Percentiles rank a stretch among this genome's conserved stretches.
phyloP scores from a whole-genome alignment of 495 filamentous ascomycete genomes.

The Aspergillus mulundensis region DNA sequence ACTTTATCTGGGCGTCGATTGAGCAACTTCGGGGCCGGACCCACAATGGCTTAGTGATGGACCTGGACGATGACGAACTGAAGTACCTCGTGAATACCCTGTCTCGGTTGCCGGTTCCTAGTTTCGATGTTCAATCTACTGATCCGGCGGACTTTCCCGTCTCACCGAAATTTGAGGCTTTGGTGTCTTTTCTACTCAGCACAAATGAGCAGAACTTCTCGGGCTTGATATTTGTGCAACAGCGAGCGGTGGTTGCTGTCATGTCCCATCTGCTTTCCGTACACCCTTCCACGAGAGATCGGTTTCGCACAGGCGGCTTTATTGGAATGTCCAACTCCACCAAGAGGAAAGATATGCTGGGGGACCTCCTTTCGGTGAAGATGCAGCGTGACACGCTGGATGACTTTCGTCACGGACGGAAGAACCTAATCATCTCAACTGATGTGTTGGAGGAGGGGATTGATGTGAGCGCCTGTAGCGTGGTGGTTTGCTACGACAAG shows the following conservation, averaged over 20 bases:
- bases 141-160: slow-evolving; percentile 20
- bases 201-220: slow-evolving; percentile 47
- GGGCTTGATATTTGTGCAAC: slow-evolving; percentile 75
- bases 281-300: slow-evolving; percentile 53
- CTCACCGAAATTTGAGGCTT: slow-evolving; percentile 49
- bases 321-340: slow-evolving; percentile 62
- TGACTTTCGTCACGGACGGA: slow-evolving; percentile 62
- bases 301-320: slow-evolving; percentile 58
- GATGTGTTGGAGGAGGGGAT: slow-evolving; percentile 90
- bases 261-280: slow-evolving; percentile 61
- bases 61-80: slow-evolving; percentile 51
- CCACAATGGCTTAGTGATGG: slow-evolving; percentile 30
- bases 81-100: slow-evolving; percentile 56
- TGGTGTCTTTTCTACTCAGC: slow-evolving; percentile 52
- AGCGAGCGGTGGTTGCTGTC: slow-evolving; percentile 65
- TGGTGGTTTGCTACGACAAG: slow-evolving; percentile 80
- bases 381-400: slow-evolving; percentile 58
- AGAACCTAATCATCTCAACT: slow-evolving; percentile 79
- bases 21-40: slow-evolving; percentile 38
- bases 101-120: slow-evolving; percentile 34
- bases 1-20: slow-evolving; percentile 60
- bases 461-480: slow-evolving; percentile 78
- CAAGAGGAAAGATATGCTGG: slow-evolving; percentile 48
- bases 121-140: slow-evolving; percentile 18
- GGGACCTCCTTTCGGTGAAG: slow-evolving; percentile 55